These are phyloP conservation scores for Sextonia rubra DNA, from an alignment of 164 flowering plant genomes.

Conservation along the genomic window DNA sequence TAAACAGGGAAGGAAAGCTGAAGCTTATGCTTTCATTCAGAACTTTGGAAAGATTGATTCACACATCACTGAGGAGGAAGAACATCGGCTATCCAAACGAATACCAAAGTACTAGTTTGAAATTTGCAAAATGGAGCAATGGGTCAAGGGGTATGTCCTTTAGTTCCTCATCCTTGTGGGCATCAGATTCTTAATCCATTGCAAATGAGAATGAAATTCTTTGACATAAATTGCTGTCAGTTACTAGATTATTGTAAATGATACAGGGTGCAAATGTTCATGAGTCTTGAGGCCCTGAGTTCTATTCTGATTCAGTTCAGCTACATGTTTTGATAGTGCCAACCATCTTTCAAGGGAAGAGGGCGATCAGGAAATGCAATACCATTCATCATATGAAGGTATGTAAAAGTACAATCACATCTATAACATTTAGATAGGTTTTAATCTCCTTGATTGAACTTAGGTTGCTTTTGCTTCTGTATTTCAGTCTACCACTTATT, in stretches of 20 bases:
- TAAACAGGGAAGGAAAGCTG: conserved; percentile 57
- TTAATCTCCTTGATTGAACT: background rate
- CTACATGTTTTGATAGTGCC: background rate
- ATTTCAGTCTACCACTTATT: too few species aligned
- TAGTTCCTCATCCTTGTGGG: too few species aligned
- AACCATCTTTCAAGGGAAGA: background rate
- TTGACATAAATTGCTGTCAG: background rate
- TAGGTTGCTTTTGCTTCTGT: too few species aligned
- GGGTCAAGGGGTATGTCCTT: background rate
- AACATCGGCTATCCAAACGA: conserved; percentile 42
- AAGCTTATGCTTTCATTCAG: conserved; percentile 50
- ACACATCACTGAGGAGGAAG: conserved; percentile 46
- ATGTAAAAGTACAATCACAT: background rate
- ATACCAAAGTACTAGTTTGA: conserved; percentile 31
- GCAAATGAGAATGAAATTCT: background rate
- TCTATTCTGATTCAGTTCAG: background rate
- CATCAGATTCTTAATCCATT: too few species aligned
- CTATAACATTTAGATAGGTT: too few species aligned
- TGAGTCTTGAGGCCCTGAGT: background rate
- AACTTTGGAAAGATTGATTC: conserved; percentile 65
- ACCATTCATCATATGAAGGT: background rate
- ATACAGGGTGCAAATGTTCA: background rate
- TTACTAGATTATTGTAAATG: background rate
- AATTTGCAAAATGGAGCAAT: conserved; percentile 9
- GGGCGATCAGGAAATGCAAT: background rate